Evolutionary conservation across 2,329 filamentous ascomycete species (phyloP).

Genomic region (Volutella citrinella): DNA sequence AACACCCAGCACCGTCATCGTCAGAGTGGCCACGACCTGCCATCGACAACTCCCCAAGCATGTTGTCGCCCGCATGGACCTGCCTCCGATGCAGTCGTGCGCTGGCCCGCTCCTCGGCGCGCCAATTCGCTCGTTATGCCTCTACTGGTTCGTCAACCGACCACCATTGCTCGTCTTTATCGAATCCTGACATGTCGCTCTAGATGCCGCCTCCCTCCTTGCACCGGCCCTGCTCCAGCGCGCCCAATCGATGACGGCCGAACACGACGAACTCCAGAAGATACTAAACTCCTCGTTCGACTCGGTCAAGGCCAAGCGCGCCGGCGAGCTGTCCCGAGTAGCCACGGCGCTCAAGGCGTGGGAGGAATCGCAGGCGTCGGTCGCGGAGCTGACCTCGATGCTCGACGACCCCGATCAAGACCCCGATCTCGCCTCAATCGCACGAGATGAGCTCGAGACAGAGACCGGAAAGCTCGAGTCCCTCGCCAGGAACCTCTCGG

Average conservation of each 20-base stretch:
- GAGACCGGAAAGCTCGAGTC: slow-evolving; percentile 60
- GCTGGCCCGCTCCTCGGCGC: slow-evolving; percentile 20
- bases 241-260: slow-evolving; percentile 54
- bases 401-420: slow-evolving; percentile 47
- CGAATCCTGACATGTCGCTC: no score
- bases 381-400: slow-evolving; percentile 52
- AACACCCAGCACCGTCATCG: not conserved
- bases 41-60: slow-evolving; percentile 18
- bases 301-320: slow-evolving; percentile 53
- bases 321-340: slow-evolving; percentile 59
- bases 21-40: no score
- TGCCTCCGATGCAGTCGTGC: slow-evolving; percentile 34
- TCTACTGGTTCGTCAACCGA: slow-evolving; percentile 32
- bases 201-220: slow-evolving; percentile 30
- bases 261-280: slow-evolving; percentile 53
- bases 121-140: slow-evolving; percentile 28
- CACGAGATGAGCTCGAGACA: slow-evolving; percentile 74
- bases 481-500: slow-evolving; percentile 68
- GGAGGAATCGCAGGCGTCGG: slow-evolving; percentile 51
- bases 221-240: slow-evolving; percentile 57
- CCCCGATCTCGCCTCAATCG: slow-evolving; percentile 71
- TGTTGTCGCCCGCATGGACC: slow-evolving; percentile 34
- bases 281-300: slow-evolving; percentile 55
- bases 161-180: no score
- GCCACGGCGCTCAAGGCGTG: slow-evolving; percentile 56